Base-by-base conservation (phyloP, 2,329 filamentous ascomycete genomes). In the Stagonosporopsis cucurbitacearum region DNA sequence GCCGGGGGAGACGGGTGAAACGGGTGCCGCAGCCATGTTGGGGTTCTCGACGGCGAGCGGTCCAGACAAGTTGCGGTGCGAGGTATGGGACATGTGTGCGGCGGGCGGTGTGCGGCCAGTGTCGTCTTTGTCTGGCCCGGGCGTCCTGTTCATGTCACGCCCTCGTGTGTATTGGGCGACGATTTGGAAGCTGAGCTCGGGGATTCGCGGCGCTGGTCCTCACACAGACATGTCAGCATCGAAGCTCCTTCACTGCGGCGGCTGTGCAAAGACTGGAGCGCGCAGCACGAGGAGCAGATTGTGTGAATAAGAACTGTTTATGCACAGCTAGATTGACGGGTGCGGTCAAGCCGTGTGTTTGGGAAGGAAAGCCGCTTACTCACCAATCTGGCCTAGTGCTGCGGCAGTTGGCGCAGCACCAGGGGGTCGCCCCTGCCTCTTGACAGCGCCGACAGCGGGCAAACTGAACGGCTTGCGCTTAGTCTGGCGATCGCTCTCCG, bases 121-220 rank as follows among this genome's bases (percentile, higher is more conserved):
- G 60, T 68, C 57, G 59, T 70, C 59, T 54, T 54, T 55, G 60
- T 48, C 54, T 58, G 52, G 54, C 36, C 56, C 48, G 32, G 49
- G 28, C 37, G 59, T 54, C 46, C 61, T 65, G 68, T 68, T 73
- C 68, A 73, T 73, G 66, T 70, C 68, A 71, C 67, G 50, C 57
- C 65, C 65, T 68, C 67, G 45, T 51, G 64, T 56, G 45, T 61
- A 57, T 41, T 22, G 32, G 23, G 55, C 41, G 41, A 54, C 48
- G 19, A 54, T 39, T 54, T 36, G 50, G 57, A 69, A 62, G 47
- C 58, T 52, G 56, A 68, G 54, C 40, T 65, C 58, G 56, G 62
- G 62, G 33, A 68, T 59, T 48, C 50, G 49, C 22, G 67, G 66
- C 25, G 64, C 67, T 63, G 64, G 30, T 28, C 45, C 37, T 30